Evolutionary conservation across 2,329 filamentous ascomycete genomes (phyloP), one percentile per base, ranked within the genome.

Genomic region (Alternaria triticimaculans): DNA sequence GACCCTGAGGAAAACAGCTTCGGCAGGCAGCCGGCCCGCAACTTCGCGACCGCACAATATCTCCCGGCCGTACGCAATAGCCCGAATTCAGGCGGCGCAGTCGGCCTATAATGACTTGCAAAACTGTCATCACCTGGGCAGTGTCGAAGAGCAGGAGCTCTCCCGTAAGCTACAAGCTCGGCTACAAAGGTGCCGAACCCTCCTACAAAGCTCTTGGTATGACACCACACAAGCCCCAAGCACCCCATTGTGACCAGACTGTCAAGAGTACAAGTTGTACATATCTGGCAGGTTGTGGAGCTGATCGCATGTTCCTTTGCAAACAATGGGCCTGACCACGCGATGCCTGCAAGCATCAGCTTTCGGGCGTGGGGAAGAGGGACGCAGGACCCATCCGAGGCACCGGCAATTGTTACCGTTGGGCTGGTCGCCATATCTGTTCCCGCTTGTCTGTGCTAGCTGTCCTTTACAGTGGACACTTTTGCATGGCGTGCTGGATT

Each of bases 311-410:
- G 45, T 25, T 15, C 51, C 20, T 28, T 18, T 8, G 30, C n/a
- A 55, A 25, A 23, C 21, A 23, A 50, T 26, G 44, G 28, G 60
- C 55, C 21, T 58, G 54, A 57, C 50, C 63, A 66, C 61, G 64
- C 61, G 60, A 62, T 55, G 26, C 55, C 9, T 55, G 45, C 48
- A 62, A 55, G 46, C 57, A 48, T 58, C 33, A 54, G 46, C 15
- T 49, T 46, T 67, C 66, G 66, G 66, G 26, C 65, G 60, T 69
- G 66, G 60, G 66, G 66, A 69, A 65, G 56, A 44, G 25, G 37
- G n/a, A 41, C 37, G 37, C 37, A 41, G n/a, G 50, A 15, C 51
- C 55, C 48, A 48, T 58, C 62, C 57, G 61, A 62, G 56, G 60
- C 57, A 63, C 62, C 66, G 66, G 66, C 66, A 67, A 67, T 66